Percentiles rank a stretch among this genome's conserved stretches.
Evolutionary conservation across 768 basidiomycete species (phyloP).

Genomic region (Leucogyrophana mollusca): DNA sequence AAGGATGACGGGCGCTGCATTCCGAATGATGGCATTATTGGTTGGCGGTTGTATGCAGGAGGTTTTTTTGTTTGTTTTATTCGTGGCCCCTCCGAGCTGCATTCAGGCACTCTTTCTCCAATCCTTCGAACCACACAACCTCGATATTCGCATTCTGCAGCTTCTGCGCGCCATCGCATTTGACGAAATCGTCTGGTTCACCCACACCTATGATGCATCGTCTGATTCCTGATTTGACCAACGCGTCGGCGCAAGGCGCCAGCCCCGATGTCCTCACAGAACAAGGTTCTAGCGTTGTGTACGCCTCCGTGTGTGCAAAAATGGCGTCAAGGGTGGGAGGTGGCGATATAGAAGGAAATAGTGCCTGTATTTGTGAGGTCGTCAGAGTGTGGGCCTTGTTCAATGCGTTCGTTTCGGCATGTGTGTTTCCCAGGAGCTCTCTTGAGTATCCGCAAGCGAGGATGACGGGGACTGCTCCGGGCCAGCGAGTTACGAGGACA

Average conservation of each 20-base stretch:
- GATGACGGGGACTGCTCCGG: constrained; percentile 44
- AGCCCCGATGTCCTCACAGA: constrained; percentile 87
- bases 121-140: constrained; percentile 68
- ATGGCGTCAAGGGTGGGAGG: constrained; percentile 40
- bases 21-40: no score
- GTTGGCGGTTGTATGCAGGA: no score
- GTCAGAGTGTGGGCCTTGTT: constrained; percentile 60
- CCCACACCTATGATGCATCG: constrained; percentile 86
- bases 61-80: no score
- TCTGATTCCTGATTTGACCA: constrained; percentile 67
- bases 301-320: constrained; percentile 67
- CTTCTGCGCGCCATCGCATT: constrained; percentile 82
- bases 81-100: constrained; percentile 67
- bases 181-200: constrained; percentile 93
- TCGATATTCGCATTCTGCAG: constrained; percentile 70
- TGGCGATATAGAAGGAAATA: constrained; percentile 37
- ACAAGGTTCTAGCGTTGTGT: constrained; percentile 97
- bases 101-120: constrained; percentile 78
- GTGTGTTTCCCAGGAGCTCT: constrained; percentile 91
- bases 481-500: constrained; percentile 55
- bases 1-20: no score
- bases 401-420: constrained; percentile 95
- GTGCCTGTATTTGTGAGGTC: constrained; percentile 37
- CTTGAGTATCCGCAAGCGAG: constrained; percentile 86
- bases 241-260: constrained; percentile 79